Conservation (phyloP, 2,329 filamentous ascomycete genomes). For the Ceratocystiopsis sp. region DNA sequence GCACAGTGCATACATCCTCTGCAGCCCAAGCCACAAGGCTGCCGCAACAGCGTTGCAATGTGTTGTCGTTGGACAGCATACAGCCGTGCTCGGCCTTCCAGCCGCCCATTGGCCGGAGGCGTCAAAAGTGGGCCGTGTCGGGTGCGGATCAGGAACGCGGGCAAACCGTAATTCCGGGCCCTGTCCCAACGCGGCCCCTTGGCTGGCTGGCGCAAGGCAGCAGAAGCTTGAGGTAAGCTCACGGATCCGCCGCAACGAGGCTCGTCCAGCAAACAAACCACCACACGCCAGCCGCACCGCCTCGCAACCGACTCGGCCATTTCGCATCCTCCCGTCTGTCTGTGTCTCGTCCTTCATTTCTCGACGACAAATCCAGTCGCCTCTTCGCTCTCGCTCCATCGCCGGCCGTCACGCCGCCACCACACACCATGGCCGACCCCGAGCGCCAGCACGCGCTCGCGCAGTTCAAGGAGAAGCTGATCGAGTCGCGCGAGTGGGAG, state of each 20-base stretch:
- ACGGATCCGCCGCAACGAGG: conserved; percentile 1
- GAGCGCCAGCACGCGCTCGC: conserved; percentile 54
- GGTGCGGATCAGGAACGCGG: too few relatives aligned
- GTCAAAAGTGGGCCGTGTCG: too few relatives aligned
- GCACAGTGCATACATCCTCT: too few relatives aligned
- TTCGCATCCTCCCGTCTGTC: too few relatives aligned
- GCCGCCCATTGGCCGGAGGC: too few relatives aligned
- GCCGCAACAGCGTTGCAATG: too few relatives aligned
- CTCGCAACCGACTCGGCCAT: too few relatives aligned
- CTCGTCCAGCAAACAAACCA: neutral
- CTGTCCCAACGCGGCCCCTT: neutral
- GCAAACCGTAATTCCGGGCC: too few relatives aligned
- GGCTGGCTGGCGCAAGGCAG: conserved; percentile 15
- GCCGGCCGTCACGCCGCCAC: neutral
- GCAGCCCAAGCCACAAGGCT: too few relatives aligned
- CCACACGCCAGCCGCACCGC: neutral
- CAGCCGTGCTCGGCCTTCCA: too few relatives aligned
- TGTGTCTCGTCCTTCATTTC: too few relatives aligned
- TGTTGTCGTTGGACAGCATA: too few relatives aligned
- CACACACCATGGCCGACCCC: conserved; percentile 23
- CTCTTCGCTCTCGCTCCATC: neutral
- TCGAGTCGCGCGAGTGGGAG: conserved; percentile 97
- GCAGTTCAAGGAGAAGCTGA: conserved; percentile 62
- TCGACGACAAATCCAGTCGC: neutral
- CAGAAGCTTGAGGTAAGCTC: conserved; percentile 22